Conservation (phyloP, 2,329 filamentous ascomycete species). For the Seiridium unicorne region DNA sequence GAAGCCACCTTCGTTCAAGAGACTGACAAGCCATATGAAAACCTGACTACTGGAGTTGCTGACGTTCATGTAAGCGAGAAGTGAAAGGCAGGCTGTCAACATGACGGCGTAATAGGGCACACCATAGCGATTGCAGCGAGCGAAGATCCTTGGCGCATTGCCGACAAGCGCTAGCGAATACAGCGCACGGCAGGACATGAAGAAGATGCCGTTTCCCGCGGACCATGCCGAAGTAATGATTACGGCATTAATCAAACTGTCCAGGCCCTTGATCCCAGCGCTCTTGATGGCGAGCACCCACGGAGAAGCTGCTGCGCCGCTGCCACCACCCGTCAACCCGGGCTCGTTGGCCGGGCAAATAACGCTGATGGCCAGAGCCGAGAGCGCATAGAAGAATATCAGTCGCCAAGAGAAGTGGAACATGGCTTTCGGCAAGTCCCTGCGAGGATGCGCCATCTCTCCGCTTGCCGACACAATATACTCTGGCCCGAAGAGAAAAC, state of each 20-base stretch:
- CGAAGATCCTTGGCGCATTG: constrained; percentile 43
- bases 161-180: constrained; percentile 46
- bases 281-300: constrained; percentile 47
- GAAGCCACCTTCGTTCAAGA: constrained; percentile 48
- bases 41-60: constrained; percentile 56
- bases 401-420: constrained; percentile 32
- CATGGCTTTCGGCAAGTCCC: constrained; percentile 18
- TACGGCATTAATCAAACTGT: constrained; percentile 32
- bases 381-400: constrained; percentile 32
- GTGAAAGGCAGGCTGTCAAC: constrained; percentile 55
- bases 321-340: constrained; percentile 24
- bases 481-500: constrained; percentile 27
- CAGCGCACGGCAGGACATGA: constrained; percentile 41
- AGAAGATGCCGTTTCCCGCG: constrained; percentile 40
- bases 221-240: constrained; percentile 36
- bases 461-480: constrained; percentile 17
- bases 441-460: constrained; percentile 6
- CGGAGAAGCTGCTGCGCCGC: constrained; percentile 39
- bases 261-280: constrained; percentile 34
- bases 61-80: constrained; percentile 63
- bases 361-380: constrained; percentile 34
- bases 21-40: constrained; percentile 57
- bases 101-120: constrained; percentile 31
- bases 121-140: constrained; percentile 40
- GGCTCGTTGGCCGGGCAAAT: constrained; percentile 31